These are phyloP conservation scores for Penicillium manginii DNA, from an alignment of 495 filamentous ascomycete genomes.

Conservation along the genomic window DNA sequence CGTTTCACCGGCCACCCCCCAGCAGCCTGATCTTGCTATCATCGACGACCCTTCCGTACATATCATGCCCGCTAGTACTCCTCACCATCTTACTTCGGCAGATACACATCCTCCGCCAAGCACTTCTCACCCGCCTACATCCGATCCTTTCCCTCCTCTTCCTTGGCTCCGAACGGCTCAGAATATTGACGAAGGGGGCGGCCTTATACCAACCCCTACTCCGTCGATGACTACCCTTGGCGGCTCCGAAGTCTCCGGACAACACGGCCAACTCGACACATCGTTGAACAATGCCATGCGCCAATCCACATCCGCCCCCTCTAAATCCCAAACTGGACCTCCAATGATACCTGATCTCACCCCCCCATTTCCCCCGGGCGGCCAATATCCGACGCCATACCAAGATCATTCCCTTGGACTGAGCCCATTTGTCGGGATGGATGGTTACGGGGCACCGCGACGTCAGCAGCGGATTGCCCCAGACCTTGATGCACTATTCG, in stretches of 20 bases:
- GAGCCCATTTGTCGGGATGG: conserved; percentile 37
- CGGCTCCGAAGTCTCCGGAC: conserved; percentile 27
- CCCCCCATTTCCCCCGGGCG: conserved; percentile 27
- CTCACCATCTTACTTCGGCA: conserved; percentile 17
- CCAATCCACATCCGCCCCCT: conserved; percentile 28
- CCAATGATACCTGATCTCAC: conserved; percentile 31
- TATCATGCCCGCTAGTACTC: conserved; percentile 6
- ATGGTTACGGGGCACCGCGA: conserved; percentile 35
- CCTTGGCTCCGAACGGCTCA: conserved; percentile 38
- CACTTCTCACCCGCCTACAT: conserved; percentile 10
- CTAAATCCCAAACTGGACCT: conserved; percentile 28
- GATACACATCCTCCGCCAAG: conserved; percentile 11
- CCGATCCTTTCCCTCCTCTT: conserved; percentile 34
- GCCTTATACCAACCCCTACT: conserved; percentile 36
- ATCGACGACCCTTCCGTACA: conserved; percentile 12
- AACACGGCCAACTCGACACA: conserved; percentile 26
- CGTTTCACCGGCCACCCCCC: conserved; percentile 16
- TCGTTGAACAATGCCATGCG: conserved; percentile 13
- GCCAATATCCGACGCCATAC: conserved; percentile 37
- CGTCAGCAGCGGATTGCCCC: conserved; percentile 44
- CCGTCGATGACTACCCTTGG: conserved; percentile 37
- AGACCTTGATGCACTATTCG: conserved; percentile 47
- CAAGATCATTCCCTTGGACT: conserved; percentile 36
- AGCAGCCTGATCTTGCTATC: conserved; percentile 13
- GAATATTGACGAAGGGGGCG: conserved; percentile 33